Evolutionary conservation across 75 land plant species (phyloP).

Genomic region (Chamaecyparis obtusa): DNA sequence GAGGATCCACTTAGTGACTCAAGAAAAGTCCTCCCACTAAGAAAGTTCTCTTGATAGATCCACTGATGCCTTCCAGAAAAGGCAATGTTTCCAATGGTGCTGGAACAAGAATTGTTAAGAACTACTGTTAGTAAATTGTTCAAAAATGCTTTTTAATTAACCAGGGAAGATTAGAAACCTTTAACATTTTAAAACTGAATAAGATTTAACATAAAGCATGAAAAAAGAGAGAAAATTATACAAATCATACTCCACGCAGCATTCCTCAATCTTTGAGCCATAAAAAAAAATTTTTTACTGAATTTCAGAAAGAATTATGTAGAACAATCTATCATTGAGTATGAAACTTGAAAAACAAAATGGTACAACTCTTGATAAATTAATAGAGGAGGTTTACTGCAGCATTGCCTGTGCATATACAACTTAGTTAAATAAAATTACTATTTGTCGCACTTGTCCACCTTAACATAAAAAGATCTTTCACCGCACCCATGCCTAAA

Average conservation of each 20-base stretch:
- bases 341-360: background rate
- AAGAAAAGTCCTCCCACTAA: constrained; percentile 9
- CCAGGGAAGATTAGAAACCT: too few species aligned
- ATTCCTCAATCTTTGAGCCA: background rate
- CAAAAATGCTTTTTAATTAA: background rate
- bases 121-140: background rate
- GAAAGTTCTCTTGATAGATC: constrained; percentile 31
- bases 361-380: background rate
- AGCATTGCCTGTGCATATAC: background rate
- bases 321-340: background rate
- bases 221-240: too few species aligned
- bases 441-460: too few species aligned
- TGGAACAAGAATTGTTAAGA: constrained; percentile 9
- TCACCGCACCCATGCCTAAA: background rate
- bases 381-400: background rate
- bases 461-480: too few species aligned
- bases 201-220: background rate
- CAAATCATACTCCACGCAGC: too few species aligned
- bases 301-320: background rate
- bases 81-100: constrained; percentile 52
- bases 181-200: background rate
- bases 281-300: background rate
- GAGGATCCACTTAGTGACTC: background rate
- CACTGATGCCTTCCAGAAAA: constrained; percentile 46
- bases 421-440: too few species aligned